These are phyloP conservation scores for Clonostachys byssicola DNA, from an alignment of 2,329 filamentous ascomycete species.

Conservation along the genomic window DNA sequence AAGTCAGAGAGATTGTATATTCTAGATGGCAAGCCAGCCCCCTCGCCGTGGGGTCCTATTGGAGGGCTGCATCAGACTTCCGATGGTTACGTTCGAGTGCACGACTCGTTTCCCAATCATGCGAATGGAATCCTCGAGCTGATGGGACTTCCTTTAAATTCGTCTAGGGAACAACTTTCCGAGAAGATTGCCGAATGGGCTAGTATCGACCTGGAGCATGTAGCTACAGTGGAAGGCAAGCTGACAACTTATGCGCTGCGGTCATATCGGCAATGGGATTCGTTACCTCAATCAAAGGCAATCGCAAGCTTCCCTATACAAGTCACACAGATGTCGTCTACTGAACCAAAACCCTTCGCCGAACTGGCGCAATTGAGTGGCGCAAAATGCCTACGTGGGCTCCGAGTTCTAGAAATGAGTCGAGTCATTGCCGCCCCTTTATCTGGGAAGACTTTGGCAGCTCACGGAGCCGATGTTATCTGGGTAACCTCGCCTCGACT, in stretches of 20 bases:
- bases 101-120: conserved; percentile 50
- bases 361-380: conserved; percentile 26
- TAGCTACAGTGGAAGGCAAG: conserved; percentile 28
- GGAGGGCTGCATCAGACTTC: conserved; percentile 45
- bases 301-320: conserved; percentile 40
- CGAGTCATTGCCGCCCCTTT: conserved; percentile 69
- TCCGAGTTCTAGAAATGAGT: conserved; percentile 68
- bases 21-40: conserved; percentile 27
- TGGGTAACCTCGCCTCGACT: conserved; percentile 63
- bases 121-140: conserved; percentile 33
- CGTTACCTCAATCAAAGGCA: conserved; percentile 35
- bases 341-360: conserved; percentile 6
- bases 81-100: conserved; percentile 50
- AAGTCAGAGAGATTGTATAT: conserved; percentile 45
- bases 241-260: conserved; percentile 44
- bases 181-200: conserved; percentile 30
- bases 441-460: conserved; percentile 62
- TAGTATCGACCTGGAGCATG: conserved; percentile 40
- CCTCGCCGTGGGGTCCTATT: conserved; percentile 32
- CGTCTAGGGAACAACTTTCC: conserved; percentile 30
- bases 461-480: conserved; percentile 67
- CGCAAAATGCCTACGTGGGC: conserved; percentile 43
- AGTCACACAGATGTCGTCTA: conserved; percentile 23
- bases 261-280: conserved; percentile 46
- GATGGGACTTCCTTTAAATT: conserved; percentile 26